These are phyloP conservation scores for Pleurotus sapidus DNA, from an alignment of 768 basidiomycete genomes.

Conservation along the genomic window DNA sequence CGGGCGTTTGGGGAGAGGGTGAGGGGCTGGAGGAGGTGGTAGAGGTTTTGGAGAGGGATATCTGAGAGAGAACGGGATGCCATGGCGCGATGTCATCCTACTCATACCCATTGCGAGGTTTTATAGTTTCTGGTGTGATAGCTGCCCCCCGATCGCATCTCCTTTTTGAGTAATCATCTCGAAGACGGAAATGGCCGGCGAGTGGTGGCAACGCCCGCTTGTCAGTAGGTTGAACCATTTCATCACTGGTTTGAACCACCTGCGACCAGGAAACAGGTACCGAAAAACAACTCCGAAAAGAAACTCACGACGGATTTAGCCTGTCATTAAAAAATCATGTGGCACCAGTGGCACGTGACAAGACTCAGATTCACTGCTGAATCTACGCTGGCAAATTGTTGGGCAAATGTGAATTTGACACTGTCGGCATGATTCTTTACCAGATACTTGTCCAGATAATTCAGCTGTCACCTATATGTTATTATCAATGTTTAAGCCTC, in stretches of 20 bases:
- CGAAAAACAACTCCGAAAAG: constrained; percentile 5
- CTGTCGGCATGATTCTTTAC: too few species aligned
- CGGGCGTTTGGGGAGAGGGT: constrained; percentile 40
- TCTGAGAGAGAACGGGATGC: constrained; percentile 23
- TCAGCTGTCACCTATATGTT: too few species aligned
- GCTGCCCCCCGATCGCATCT: constrained; percentile 23
- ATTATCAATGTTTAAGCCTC: too few species aligned
- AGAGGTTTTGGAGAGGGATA: constrained; percentile 46
- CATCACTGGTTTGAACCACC: background rate
- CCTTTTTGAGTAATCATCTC: constrained; percentile 10
- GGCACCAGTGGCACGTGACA: too few species aligned
- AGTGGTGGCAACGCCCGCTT: constrained; percentile 10
- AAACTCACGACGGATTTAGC: constrained; percentile 6
- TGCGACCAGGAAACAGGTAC: constrained; percentile 7
- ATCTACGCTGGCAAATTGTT: too few species aligned
- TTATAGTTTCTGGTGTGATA: constrained; percentile 28
- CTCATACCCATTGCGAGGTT: constrained; percentile 27
- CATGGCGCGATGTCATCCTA: constrained; percentile 26
- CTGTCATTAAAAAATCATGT: background rate
- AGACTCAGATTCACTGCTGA: too few species aligned
- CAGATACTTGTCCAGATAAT: too few species aligned
- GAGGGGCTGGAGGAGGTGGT: constrained; percentile 51
- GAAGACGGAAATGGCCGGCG: constrained; percentile 9
- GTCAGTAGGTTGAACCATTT: background rate
- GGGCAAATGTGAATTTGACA: too few species aligned